A percentile compares a stretch with the other conserved stretches of the same genome.
Conservation (phyloP, 176 grass and related monocot species). For the Ensete ventricosum region DNA sequence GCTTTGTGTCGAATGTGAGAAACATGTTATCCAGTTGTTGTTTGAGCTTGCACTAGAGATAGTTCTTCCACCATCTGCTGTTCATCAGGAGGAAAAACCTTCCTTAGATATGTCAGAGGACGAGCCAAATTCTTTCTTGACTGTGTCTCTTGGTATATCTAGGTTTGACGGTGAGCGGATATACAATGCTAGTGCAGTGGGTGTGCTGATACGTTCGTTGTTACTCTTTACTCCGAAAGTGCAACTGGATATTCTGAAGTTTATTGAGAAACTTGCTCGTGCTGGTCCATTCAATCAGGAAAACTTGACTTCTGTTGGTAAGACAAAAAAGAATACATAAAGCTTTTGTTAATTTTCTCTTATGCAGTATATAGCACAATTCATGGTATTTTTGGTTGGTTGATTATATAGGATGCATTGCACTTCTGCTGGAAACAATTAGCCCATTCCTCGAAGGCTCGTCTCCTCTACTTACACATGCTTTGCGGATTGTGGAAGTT, state of each 20-base stretch:
- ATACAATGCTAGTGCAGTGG: slow-evolving; percentile 89
- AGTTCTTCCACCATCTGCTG: slow-evolving; percentile 67
- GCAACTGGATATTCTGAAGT: slow-evolving; percentile 71
- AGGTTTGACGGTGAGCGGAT: slow-evolving; percentile 68
- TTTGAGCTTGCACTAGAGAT: slow-evolving; percentile 98
- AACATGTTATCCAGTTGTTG: slow-evolving; percentile 84
- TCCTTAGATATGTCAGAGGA: slow-evolving; percentile 43
- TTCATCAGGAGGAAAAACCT: slow-evolving; percentile 43
- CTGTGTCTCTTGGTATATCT: slow-evolving; percentile 61
- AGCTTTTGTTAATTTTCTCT: not conserved
- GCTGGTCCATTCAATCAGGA: slow-evolving; percentile 90
- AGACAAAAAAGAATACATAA: slow-evolving; percentile 23
- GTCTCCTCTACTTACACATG: slow-evolving; percentile 89
- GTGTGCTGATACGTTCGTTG: slow-evolving; percentile 67
- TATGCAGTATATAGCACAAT: not conserved
- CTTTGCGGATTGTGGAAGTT: slow-evolving; percentile 84
- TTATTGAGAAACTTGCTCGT: slow-evolving; percentile 83
- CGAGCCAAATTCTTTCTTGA: slow-evolving; percentile 53
- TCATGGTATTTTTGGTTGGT: slow-evolving; percentile 29
- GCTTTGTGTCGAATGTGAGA: slow-evolving; percentile 90
- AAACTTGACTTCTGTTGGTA: slow-evolving; percentile 97
- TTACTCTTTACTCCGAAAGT: slow-evolving; percentile 94
- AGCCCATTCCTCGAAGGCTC: slow-evolving; percentile 79
- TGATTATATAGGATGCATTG: slow-evolving; percentile 68
- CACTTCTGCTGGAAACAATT: slow-evolving; percentile 92